Evolutionary conservation across 2,329 filamentous ascomycete genomes (phyloP).

Genomic region (Stachybotrys echinatus): DNA sequence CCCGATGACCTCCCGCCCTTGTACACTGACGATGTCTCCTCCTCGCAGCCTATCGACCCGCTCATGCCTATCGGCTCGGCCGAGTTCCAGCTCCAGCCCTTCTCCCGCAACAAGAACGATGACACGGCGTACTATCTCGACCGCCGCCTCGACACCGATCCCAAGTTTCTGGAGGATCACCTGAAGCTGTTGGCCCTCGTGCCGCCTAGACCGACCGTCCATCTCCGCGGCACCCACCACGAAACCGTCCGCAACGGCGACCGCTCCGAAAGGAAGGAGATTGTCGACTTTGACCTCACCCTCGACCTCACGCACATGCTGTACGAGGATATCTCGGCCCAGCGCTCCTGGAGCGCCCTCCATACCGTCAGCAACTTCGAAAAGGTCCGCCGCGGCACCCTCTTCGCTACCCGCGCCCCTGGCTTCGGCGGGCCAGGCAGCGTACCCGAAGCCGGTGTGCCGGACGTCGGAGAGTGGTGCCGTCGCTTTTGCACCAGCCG

Average conservation of each 20-base stretch:
- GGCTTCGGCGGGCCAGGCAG: constrained; percentile 26
- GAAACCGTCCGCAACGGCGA: constrained; percentile 37
- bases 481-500: constrained; percentile 58
- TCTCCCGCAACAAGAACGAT: constrained; percentile 22
- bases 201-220: constrained; percentile 49
- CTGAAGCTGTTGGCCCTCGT: constrained; percentile 35
- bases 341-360: constrained; percentile 36
- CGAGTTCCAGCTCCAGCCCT: constrained; percentile 16
- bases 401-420: constrained; percentile 46
- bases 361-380: constrained; percentile 52
- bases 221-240: constrained; percentile 47
- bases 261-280: constrained; percentile 37
- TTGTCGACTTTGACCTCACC: constrained; percentile 55
- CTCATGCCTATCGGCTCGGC: constrained; percentile 11
- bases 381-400: constrained; percentile 59
- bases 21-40: constrained; percentile 32
- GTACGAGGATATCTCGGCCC: constrained; percentile 36
- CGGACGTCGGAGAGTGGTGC: constrained; percentile 55
- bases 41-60: constrained; percentile 10
- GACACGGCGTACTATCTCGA: constrained; percentile 39
- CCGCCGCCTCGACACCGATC: constrained; percentile 37
- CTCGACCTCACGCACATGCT: constrained; percentile 56
- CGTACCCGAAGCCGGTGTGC: constrained; percentile 18
- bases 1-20: constrained; percentile 39
- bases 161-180: constrained; percentile 36